Conservation (phyloP, 345 rosid species). For the Cochlearia excelsa region DNA sequence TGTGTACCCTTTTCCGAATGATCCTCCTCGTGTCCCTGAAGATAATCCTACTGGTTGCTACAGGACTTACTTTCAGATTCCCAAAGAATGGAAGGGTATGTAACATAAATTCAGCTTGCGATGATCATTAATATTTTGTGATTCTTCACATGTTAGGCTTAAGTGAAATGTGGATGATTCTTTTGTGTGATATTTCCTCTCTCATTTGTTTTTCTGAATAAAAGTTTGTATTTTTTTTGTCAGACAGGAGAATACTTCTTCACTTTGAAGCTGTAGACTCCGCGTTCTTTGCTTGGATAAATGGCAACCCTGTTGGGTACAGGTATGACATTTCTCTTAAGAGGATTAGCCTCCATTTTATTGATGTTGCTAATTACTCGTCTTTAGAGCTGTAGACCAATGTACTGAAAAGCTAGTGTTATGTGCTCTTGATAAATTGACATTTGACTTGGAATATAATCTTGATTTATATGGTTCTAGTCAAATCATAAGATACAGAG, state of each 20-base stretch:
- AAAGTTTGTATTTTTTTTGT: constrained; percentile 25
- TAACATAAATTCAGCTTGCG: background rate
- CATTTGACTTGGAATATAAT: background rate
- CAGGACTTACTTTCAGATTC: constrained; percentile 75
- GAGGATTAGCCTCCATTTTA: constrained; percentile 3
- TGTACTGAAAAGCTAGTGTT: constrained; percentile 12
- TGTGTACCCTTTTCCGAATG: constrained; percentile 66
- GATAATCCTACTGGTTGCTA: constrained; percentile 96
- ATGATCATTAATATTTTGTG: too few species aligned
- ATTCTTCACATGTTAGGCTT: too few species aligned
- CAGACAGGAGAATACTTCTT: constrained; percentile 90
- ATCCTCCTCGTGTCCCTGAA: constrained; percentile 76
- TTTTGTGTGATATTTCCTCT: background rate
- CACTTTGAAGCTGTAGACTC: constrained; percentile 99
- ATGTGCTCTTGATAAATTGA: background rate
- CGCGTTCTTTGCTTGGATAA: constrained; percentile 88
- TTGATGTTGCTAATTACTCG: constrained; percentile 10
- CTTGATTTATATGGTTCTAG: constrained; percentile 15
- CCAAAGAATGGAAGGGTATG: constrained; percentile 85
- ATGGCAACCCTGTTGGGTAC: constrained; percentile 84
- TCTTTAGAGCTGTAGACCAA: constrained; percentile 10
- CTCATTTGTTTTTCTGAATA: constrained; percentile 9
- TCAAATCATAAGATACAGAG: constrained; percentile 6
- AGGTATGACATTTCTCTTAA: constrained; percentile 47
- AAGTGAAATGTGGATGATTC: too few species aligned